phyloP scores from a whole-genome alignment of 2,329 filamentous ascomycete species.

The Biscogniauxia marginata region DNA sequence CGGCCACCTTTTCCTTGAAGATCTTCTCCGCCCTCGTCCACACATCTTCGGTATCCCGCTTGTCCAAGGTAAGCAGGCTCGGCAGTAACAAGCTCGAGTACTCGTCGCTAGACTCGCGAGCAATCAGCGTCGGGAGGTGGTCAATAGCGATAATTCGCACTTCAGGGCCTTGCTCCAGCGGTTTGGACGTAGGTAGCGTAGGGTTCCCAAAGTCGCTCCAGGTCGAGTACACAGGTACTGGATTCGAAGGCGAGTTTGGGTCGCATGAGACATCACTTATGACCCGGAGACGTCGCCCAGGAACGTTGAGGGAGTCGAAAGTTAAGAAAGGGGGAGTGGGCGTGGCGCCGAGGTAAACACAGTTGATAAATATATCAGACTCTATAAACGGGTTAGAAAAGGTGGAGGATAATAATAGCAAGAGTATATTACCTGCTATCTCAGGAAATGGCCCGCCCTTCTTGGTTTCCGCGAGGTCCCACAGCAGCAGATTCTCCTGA shows the following conservation, averaged over 20 bases:
- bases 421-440: not conserved
- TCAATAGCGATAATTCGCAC: constrained; percentile 6
- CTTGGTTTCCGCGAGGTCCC: constrained; percentile 8
- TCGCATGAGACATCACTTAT: constrained; percentile 7
- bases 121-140: constrained; percentile 7
- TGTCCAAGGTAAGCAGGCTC: constrained; percentile 5
- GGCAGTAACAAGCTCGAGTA: constrained; percentile 8
- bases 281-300: constrained; percentile 6
- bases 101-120: constrained; percentile 10
- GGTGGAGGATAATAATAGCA: no score
- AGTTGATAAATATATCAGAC: constrained; percentile 7
- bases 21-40: constrained; percentile 6
- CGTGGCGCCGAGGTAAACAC: constrained; percentile 6
- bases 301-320: constrained; percentile 1
- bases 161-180: constrained; percentile 1
- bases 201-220: constrained; percentile 5
- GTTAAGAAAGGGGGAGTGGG: constrained; percentile 7
- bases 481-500: constrained; percentile 4
- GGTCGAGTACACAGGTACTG: constrained; percentile 6
- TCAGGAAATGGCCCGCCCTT: constrained; percentile 9
- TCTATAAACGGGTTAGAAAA: not conserved
- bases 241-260: constrained; percentile 7
- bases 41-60: constrained; percentile 3
- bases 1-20: not conserved
- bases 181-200: constrained; percentile 1